Evolutionary conservation across 2,329 filamentous ascomycete genomes (phyloP).

Genomic region (Lecanoromycetidae sp.): DNA sequence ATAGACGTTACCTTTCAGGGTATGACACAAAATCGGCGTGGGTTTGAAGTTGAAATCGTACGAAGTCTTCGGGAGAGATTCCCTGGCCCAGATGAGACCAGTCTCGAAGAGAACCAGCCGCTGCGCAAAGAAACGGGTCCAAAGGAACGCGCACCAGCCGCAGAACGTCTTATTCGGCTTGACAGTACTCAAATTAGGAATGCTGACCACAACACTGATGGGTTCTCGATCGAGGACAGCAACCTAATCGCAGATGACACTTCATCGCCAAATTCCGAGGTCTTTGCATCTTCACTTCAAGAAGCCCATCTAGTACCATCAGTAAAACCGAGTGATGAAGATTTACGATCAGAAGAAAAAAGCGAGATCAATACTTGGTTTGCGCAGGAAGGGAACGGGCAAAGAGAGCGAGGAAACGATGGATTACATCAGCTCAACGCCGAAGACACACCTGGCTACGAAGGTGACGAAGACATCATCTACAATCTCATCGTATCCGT

Average conservation of each 20-base stretch:
- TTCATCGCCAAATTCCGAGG: not conserved
- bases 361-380: not conserved
- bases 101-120: not conserved
- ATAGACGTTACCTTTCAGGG: constrained; percentile 37
- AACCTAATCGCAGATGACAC: not conserved
- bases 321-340: not conserved
- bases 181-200: not conserved
- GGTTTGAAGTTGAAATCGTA: constrained; percentile 33
- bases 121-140: not conserved
- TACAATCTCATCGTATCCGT: constrained; percentile 65
- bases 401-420: not conserved
- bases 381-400: not conserved
- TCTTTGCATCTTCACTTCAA: too few relatives aligned
- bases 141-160: not conserved
- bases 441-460: not conserved
- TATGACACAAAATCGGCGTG: constrained; percentile 23
- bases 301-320: too few relatives aligned
- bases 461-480: constrained; percentile 35
- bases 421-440: not conserved
- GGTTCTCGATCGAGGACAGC: not conserved
- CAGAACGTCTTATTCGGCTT: not conserved
- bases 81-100: not conserved
- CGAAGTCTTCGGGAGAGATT: not conserved
- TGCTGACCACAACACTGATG: not conserved
- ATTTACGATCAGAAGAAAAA: not conserved